Base-by-base conservation (phyloP, 768 basidiomycete species). In the Hydnum rufescens region DNA sequence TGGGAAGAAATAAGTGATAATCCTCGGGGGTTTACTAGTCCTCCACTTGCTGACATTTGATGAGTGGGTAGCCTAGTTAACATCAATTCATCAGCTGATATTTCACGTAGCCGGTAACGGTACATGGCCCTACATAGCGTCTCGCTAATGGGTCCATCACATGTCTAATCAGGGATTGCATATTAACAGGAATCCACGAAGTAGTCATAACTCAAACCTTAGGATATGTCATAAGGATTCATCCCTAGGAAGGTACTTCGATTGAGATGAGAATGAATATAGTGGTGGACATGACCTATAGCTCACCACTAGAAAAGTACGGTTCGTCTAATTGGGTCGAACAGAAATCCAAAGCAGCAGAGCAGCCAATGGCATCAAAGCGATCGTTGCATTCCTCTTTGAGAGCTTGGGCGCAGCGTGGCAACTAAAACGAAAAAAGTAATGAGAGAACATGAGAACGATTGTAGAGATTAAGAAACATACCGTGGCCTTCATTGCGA, bases 321-420 rank as follows among this genome's bases (percentile, higher is more conserved):
- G 34, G 8, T 8, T 39, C 34, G 19, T 8, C 8, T 8, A 39
- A 39, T 8, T 8, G 34, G 34, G 55, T 76, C 49, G 74, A 69
- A 62, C 85, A 89, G 62, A 84, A 85, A 5, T 57, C 63, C 48
- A 75, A 68, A 2, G 82, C 79, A 8, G 78, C 79, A n/a, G 64
- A 66, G 58, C 85, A 88, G 55, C 73, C 68, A 32, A 80, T 75
- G 22, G 68, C 64, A 61, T 89, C 82, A 56, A 79, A 79, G 16
- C 66, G 66, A 52, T 83, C 72, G 31, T 84, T 69, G 56, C 84
- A 87, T 43, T 67, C 67, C 43, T 68, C 62, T 19, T 70, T 64
- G 61, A 80, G 69, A 31, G 69, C 69, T 55, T 69, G 70, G 57
- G 76, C 66, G 62, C 84, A 88, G 46, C 76, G 74, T 22, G 81